A percentile compares a stretch with the other conserved stretches of the same genome.
Evolutionary conservation across 2,329 filamentous ascomycete species (phyloP).

Genomic region (Xylariaceae sp.): DNA sequence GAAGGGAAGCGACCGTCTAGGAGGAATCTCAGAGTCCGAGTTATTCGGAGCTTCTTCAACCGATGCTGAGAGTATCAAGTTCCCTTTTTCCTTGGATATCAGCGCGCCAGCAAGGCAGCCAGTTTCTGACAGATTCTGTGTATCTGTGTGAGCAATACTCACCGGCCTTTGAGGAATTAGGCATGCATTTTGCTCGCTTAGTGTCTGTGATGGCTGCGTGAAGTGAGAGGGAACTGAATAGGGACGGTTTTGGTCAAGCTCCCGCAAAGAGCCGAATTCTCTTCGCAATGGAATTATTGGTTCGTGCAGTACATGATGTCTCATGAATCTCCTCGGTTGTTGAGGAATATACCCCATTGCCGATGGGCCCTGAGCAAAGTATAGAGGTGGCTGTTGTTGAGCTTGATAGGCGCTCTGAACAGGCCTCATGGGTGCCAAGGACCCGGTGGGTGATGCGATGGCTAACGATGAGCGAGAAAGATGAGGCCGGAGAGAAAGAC

Average conservation of each 20-base stretch:
- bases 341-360: constrained; percentile 11
- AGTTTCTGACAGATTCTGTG: neutral
- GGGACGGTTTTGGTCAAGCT: constrained; percentile 4
- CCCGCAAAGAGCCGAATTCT: neutral
- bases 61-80: neutral
- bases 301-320: neutral
- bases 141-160: constrained; percentile 3
- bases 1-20: constrained; percentile 12
- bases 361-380: constrained; percentile 5
- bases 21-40: constrained; percentile 2
- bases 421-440: neutral
- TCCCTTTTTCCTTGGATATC: neutral
- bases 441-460: neutral
- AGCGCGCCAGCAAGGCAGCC: neutral
- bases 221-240: constrained; percentile 8
- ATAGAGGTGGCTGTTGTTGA: constrained; percentile 7
- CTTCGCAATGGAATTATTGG: constrained; percentile 10
- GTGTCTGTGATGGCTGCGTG: neutral
- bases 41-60: neutral
- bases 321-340: neutral
- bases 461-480: neutral
- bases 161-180: constrained; percentile 5
- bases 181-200: neutral
- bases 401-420: neutral
- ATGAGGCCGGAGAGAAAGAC: neutral